Evolutionary conservation across 2,329 filamentous ascomycete genomes (phyloP).

Genomic region (Fusarium sp.): DNA sequence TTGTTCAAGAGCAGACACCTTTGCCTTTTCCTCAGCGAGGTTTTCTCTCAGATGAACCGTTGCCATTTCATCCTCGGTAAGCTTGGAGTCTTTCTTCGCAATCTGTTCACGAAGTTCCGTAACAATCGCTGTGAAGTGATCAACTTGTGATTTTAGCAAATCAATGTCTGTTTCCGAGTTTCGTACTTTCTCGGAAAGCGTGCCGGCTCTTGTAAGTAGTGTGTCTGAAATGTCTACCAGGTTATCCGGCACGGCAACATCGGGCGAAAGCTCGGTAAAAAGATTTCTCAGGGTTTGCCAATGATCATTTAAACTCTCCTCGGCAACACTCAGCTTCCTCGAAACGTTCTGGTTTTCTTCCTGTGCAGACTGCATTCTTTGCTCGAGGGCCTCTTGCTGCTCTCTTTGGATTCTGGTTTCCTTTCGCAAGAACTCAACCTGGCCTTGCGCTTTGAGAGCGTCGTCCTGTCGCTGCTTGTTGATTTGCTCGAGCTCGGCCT

Average conservation of each 20-base stretch:
- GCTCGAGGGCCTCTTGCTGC: constrained; percentile 69
- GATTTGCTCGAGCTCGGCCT: constrained; percentile 77
- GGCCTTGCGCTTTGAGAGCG: constrained; percentile 69
- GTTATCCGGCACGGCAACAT: constrained; percentile 67
- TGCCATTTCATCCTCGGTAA: constrained; percentile 66
- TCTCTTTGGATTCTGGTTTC: constrained; percentile 72
- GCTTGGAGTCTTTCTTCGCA: constrained; percentile 64
- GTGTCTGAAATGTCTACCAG: constrained; percentile 70
- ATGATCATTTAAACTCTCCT: constrained; percentile 67
- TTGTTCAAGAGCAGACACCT: constrained; percentile 65
- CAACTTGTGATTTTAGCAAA: constrained; percentile 73
- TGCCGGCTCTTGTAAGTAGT: constrained; percentile 69
- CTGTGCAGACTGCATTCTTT: constrained; percentile 66
- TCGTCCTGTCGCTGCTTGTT: constrained; percentile 70
- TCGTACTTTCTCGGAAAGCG: constrained; percentile 70
- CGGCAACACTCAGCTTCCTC: constrained; percentile 63
- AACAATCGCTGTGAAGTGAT: constrained; percentile 67
- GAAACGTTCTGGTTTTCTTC: constrained; percentile 67
- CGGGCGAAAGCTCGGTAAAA: constrained; percentile 69
- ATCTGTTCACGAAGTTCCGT: constrained; percentile 71
- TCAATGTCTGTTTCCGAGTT: constrained; percentile 71
- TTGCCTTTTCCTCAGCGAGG: constrained; percentile 67
- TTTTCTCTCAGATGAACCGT: constrained; percentile 67
- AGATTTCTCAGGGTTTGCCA: constrained; percentile 69
- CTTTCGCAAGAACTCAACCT: constrained; percentile 73